phyloP scores from a whole-genome alignment of 2,329 filamentous ascomycete genomes.

The Leptographium wingfieldii region DNA sequence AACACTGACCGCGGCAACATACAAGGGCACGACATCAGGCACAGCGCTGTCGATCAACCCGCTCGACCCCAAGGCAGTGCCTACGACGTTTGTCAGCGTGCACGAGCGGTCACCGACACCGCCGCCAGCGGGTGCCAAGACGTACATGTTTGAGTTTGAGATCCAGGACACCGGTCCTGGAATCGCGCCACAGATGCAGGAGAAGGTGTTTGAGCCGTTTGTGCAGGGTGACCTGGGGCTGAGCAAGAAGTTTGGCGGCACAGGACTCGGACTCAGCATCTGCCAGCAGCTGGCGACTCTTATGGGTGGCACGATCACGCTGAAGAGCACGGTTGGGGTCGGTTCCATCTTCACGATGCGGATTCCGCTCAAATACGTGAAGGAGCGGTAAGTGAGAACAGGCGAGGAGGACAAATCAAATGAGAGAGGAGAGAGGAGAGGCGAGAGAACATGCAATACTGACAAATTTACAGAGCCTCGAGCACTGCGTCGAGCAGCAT shows the following conservation, averaged over 20 bases:
- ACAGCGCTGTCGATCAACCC: conserved; percentile 52
- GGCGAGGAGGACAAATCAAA: not conserved
- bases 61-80: conserved; percentile 38
- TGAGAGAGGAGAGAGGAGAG: not conserved
- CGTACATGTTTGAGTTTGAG: conserved; percentile 74
- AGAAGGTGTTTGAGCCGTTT: conserved; percentile 85
- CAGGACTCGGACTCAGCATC: conserved; percentile 77
- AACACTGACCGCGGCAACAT: conserved; percentile 6
- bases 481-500: conserved; percentile 43
- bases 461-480: conserved; percentile 25
- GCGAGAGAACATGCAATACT: not conserved
- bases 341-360: conserved; percentile 75
- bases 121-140: conserved; percentile 48
- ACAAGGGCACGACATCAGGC: conserved; percentile 24
- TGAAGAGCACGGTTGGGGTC: conserved; percentile 58
- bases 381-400: conserved; percentile 41
- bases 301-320: conserved; percentile 66
- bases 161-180: conserved; percentile 82
- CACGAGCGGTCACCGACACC: conserved; percentile 46
- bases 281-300: conserved; percentile 73
- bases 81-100: conserved; percentile 30
- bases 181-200: conserved; percentile 64
- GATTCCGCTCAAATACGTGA: conserved; percentile 67
- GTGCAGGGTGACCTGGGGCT: conserved; percentile 84
- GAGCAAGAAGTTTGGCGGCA: conserved; percentile 83